A percentile compares a stretch with the other conserved stretches of the same genome.
Evolutionary conservation across 2,329 filamentous ascomycete genomes (phyloP).

Genomic region (Alternaria hordeiaustralica): DNA sequence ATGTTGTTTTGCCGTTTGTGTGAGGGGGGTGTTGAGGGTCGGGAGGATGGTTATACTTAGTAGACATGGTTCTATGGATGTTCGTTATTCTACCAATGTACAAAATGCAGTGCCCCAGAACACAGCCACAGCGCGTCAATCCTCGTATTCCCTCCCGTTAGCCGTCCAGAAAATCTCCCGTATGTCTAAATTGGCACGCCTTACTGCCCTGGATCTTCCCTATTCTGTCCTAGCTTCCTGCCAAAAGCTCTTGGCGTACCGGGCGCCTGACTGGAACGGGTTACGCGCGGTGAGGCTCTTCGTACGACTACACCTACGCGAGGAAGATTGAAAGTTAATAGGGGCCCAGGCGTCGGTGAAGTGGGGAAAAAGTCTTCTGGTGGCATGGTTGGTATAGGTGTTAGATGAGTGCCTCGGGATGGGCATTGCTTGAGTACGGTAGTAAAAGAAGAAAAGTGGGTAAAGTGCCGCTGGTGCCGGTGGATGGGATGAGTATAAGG

Average conservation of each 20-base stretch:
- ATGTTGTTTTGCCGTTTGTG: slow-evolving; percentile 10
- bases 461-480: not conserved
- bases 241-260: not conserved
- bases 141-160: not conserved
- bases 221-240: not conserved
- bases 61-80: not conserved
- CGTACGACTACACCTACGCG: not conserved
- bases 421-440: not conserved
- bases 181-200: not conserved
- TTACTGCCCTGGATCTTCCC: not conserved
- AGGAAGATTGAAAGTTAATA: not conserved
- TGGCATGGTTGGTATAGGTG: not conserved
- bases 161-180: not conserved
- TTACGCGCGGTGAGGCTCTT: not conserved
- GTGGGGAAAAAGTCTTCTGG: not conserved
- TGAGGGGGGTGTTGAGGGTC: not conserved
- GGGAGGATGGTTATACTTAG: not conserved
- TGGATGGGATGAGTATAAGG: not conserved
- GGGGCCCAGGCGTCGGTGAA: not conserved
- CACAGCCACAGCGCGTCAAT: not conserved
- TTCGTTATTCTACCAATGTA: not conserved
- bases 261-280: not conserved
- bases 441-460: not conserved
- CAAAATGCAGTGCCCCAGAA: not conserved
- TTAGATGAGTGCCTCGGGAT: not conserved